Evolutionary conservation across 495 filamentous ascomycete genomes (phyloP), one percentile per base, ranked within the genome.

Genomic region (Ascobolus immersus): DNA sequence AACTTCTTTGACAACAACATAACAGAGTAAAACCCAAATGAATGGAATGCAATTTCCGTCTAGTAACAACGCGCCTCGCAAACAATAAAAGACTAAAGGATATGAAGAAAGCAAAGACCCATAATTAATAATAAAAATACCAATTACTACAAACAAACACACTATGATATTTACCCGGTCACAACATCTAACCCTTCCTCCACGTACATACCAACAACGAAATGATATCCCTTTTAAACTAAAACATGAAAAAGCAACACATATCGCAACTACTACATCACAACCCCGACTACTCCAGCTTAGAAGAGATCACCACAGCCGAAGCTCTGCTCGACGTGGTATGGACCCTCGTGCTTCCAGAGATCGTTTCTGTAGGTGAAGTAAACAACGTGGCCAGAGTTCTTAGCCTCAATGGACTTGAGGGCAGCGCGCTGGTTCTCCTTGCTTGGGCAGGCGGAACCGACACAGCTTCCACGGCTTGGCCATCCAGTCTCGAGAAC

Each of bases 401-500:
- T n/a, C n/a, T n/a, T n/a, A n/a, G n/a, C n/a, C n/a, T 31, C 28
- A 42, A 92, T 79, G 19, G 58, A 55, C 37, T 58, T 43, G 49
- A 93, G 61, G 40, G 84, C 84, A n/a, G 45, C 47, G 37, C 50
- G 47, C 64, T 94, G 84, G 56, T 86, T 54, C 10, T 40, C 7
- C 1, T 24, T n/a, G 35, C 74, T 69, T 29, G 80, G 67, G 41
- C 73, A 55, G 21, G 80, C 81, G 10, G 39, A 52, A 37, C 79
- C 79, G 52, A 81, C 80, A 49, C 64, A 40, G 11, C 51, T 37
- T 47, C 84, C 81, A 10, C 45, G 39, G 27, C 53, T 72, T 43
- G 84, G 84, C 84, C 84, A 94, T 46, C 84, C 84, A 22, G 74
- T 76, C 69, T 94, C 84, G 35, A 90, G 59, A 57, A 81, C 74